phyloP scores from a whole-genome alignment of 116 monocot species.

The Iris pallida region DNA sequence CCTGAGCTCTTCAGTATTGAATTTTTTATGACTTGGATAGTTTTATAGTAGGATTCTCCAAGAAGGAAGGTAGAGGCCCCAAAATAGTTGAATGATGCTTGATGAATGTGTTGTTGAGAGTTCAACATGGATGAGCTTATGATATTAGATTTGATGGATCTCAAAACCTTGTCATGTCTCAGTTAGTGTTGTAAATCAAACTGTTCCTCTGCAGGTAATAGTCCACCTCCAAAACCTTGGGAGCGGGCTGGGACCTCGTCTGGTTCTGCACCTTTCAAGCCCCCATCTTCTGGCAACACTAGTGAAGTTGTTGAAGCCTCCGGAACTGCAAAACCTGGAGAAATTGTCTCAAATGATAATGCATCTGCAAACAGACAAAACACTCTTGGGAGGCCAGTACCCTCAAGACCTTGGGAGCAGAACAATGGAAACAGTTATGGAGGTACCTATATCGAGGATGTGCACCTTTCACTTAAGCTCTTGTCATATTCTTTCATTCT shows the following conservation, averaged over 20 bases:
- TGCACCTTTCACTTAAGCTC: no score
- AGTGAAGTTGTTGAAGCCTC: conserved; percentile 89
- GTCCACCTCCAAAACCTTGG: conserved; percentile 64
- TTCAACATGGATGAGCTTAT: no score
- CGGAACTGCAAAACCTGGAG: conserved; percentile 86
- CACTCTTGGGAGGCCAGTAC: conserved; percentile 60
- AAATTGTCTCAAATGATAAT: conserved; percentile 37
- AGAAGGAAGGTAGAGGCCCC: no score
- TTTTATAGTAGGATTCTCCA: no score
- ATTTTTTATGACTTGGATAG: no score
- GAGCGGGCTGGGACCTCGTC: conserved; percentile 48
- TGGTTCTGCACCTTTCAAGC: conserved; percentile 77
- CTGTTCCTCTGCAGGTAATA: conserved; percentile 19
- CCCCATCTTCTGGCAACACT: conserved; percentile 83
- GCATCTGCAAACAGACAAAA: conserved; percentile 20
- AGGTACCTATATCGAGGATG: conserved; percentile 36
- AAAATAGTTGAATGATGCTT: no score
- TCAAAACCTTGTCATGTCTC: no score
- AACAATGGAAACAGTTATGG: conserved; percentile 59
- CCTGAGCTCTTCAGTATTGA: no score
- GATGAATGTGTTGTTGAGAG: no score
- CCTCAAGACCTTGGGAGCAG: conserved; percentile 68
- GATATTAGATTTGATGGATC: no score
- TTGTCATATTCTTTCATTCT: conserved; percentile 4
- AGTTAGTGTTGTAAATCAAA: no score